phyloP scores from a whole-genome alignment of 2,329 filamentous ascomycete genomes.

The Fusarium setosum region DNA sequence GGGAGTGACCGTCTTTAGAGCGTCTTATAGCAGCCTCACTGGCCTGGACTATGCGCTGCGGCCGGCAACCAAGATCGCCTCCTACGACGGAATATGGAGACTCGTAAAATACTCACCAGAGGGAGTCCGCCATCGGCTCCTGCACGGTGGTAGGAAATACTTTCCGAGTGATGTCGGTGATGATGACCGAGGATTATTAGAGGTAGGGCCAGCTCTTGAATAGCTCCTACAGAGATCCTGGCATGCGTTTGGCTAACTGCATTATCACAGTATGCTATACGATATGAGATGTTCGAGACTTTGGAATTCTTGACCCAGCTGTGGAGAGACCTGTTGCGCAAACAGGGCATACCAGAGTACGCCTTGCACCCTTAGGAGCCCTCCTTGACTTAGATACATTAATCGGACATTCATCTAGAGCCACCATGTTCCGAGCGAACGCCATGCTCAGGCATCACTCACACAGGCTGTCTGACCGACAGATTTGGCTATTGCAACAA shows the following conservation, averaged over 20 bases:
- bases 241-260: neutral
- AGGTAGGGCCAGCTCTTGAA: too few relatives aligned
- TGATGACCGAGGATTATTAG: neutral
- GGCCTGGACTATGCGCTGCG: neutral
- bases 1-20: neutral
- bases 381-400: too few relatives aligned
- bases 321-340: neutral
- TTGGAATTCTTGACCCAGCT: neutral
- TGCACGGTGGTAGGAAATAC: neutral
- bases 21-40: neutral
- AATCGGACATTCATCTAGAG: too few relatives aligned
- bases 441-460: neutral
- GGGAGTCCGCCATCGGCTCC: neutral
- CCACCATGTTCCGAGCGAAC: neutral
- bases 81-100: fast-evolving
- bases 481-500: neutral
- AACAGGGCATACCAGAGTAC: neutral
- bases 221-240: too few relatives aligned
- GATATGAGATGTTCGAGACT: neutral
- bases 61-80: neutral
- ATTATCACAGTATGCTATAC: neutral
- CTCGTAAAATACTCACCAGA: neutral
- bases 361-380: neutral
- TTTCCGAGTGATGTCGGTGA: neutral
- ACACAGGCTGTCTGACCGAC: neutral